A percentile compares a stretch with the other conserved stretches of the same genome.
These are phyloP conservation scores for Nicotiana attenuata DNA, from an alignment of 257 asterid species.

Conservation along the genomic window DNA sequence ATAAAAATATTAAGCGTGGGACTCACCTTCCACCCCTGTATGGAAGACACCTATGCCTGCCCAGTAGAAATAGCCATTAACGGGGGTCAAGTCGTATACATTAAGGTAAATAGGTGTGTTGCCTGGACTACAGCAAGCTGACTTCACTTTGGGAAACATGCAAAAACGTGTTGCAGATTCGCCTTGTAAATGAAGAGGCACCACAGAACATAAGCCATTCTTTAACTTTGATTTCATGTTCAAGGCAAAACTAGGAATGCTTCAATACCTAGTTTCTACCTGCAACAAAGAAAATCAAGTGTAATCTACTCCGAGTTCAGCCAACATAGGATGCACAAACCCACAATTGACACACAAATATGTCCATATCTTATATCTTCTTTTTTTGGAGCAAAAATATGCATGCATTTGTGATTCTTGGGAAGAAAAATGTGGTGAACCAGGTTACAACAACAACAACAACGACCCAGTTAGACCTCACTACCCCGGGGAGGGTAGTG, in stretches of 20 bases:
- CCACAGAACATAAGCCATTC: constrained; percentile 47
- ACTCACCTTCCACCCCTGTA: constrained; percentile 85
- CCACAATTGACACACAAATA: neutral
- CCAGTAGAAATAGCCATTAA: constrained; percentile 77
- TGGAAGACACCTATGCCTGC: constrained; percentile 88
- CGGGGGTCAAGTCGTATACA: constrained; percentile 69
- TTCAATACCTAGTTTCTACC: constrained; percentile 34
- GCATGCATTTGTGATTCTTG: neutral
- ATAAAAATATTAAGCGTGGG: neutral
- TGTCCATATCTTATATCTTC: neutral
- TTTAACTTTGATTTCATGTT: constrained; percentile 45
- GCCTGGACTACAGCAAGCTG: constrained; percentile 35
- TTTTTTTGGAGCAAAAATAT: neutral
- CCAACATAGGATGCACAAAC: neutral
- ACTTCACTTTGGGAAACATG: constrained; percentile 52
- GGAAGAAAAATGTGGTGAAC: neutral
- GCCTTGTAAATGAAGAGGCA: constrained; percentile 43
- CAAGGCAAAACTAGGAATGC: constrained; percentile 32
- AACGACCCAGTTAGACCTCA: too few species aligned
- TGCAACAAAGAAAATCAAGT: constrained; percentile 19
- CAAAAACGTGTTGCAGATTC: constrained; percentile 39
- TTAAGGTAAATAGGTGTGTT: constrained; percentile 67
- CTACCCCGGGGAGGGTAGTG: too few species aligned
- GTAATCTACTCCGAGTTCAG: constrained; percentile 8
- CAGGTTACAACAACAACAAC: neutral